phyloP scores from a whole-genome alignment of 2,329 filamentous ascomycete species.

The Pseudogymnoascus sp. region DNA sequence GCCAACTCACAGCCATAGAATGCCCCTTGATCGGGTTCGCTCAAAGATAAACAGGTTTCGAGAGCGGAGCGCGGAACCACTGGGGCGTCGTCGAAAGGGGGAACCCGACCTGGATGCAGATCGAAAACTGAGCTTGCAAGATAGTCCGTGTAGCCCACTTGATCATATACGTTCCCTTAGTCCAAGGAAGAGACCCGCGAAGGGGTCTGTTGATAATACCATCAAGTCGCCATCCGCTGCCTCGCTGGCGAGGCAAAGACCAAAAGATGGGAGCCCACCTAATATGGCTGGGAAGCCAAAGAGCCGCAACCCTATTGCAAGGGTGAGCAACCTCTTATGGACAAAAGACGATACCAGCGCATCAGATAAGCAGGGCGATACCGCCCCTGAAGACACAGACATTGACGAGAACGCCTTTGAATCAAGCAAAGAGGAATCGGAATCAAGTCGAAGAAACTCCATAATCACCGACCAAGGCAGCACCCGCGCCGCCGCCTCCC shows the following conservation, averaged over 20 bases:
- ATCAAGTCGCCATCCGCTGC: not conserved
- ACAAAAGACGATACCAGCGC: constrained; percentile 41
- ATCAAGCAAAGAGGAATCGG: constrained; percentile 15
- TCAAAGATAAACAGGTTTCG: constrained; percentile 31
- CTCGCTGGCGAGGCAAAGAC: constrained; percentile 29
- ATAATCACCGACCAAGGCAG: constrained; percentile 1
- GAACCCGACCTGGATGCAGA: not conserved
- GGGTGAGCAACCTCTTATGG: constrained; percentile 51
- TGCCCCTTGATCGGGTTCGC: constrained; percentile 33
- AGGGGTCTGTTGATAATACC: not conserved
- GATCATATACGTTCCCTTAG: constrained; percentile 33
- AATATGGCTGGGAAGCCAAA: constrained; percentile 4
- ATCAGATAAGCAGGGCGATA: constrained; percentile 33
- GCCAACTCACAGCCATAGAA: constrained; percentile 38
- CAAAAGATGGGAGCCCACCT: not conserved
- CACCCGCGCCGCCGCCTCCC: not conserved
- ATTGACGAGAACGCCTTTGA: constrained; percentile 28
- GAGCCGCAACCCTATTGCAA: constrained; percentile 52
- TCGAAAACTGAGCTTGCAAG: not conserved
- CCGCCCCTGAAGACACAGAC: constrained; percentile 40
- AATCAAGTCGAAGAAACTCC: constrained; percentile 14
- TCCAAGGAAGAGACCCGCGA: constrained; percentile 33
- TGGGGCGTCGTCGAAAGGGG: not conserved
- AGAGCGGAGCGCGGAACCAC: constrained; percentile 17
- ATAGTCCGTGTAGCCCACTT: not conserved